These are phyloP conservation scores for Xanthoparmelia taractica DNA, from an alignment of 495 filamentous ascomycete species.

Conservation along the genomic window DNA sequence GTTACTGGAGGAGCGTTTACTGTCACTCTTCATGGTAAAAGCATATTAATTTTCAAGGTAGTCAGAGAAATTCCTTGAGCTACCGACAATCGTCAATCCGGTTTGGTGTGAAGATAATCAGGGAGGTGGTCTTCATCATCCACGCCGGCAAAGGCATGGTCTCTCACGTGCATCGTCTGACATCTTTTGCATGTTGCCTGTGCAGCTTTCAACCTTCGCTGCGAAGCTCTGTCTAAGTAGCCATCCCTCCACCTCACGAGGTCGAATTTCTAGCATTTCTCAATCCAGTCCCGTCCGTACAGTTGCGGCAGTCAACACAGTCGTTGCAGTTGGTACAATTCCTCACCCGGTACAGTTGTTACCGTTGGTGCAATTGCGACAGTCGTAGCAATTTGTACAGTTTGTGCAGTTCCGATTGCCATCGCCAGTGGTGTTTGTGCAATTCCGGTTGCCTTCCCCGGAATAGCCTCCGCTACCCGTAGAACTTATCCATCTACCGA, in stretches of 20 bases:
- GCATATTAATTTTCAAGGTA: neutral
- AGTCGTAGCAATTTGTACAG: constrained; percentile 1
- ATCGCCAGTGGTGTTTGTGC: constrained; percentile 2
- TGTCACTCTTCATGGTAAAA: neutral
- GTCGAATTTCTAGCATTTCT: neutral
- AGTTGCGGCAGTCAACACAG: constrained; percentile 5
- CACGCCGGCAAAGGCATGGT: neutral
- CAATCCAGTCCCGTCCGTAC: neutral
- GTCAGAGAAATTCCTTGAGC: neutral
- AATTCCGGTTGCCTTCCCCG: constrained; percentile 5
- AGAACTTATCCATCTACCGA: neutral
- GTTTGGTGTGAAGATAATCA: neutral
- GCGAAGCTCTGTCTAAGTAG: neutral
- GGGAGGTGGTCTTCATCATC: neutral
- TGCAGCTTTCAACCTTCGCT: neutral
- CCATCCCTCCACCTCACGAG: neutral
- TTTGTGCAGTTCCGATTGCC: constrained; percentile 12
- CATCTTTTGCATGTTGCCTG: neutral
- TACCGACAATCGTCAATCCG: neutral
- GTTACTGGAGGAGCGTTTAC: neutral
- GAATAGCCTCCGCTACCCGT: neutral
- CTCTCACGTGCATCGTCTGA: neutral
- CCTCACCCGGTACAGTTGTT: constrained; percentile 2
- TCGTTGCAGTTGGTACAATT: neutral
- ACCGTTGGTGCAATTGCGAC: constrained; percentile 12